Evolutionary conservation across 2,329 filamentous ascomycete species (phyloP).

Genomic region (Bipolaris sorokiniana): DNA sequence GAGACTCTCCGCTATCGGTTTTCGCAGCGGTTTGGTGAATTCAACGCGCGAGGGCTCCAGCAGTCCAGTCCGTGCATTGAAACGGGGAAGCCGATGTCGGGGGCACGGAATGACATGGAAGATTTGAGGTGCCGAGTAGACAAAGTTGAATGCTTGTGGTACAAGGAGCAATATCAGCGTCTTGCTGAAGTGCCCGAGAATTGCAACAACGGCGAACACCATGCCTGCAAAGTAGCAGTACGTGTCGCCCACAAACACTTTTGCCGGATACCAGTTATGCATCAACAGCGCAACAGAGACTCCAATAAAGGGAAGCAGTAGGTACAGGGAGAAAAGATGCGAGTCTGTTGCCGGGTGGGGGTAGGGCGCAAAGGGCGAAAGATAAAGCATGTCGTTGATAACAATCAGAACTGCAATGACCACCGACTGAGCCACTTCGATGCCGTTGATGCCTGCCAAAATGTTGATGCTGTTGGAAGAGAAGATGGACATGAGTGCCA

Average conservation of each 20-base stretch:
- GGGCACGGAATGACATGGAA: slow-evolving; percentile 91
- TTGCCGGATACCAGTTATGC: slow-evolving; percentile 96
- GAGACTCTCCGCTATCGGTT: slow-evolving; percentile 67
- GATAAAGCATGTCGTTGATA: slow-evolving; percentile 87
- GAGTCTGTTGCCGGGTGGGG: slow-evolving; percentile 94
- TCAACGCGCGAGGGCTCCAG: slow-evolving; percentile 85
- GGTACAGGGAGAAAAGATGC: slow-evolving; percentile 93
- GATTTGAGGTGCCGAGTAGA: slow-evolving; percentile 90
- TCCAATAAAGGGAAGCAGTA: slow-evolving; percentile 91
- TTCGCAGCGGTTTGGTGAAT: slow-evolving; percentile 72
- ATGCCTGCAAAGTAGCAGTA: slow-evolving; percentile 99
- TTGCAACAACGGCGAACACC: slow-evolving; percentile 97
- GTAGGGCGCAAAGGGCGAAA: slow-evolving; percentile 72
- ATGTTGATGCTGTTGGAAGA: slow-evolving; percentile 99
- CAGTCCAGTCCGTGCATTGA: slow-evolving; percentile 83
- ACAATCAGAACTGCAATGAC: slow-evolving; percentile 84
- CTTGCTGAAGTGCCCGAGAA: slow-evolving; percentile 97
- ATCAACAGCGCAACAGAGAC: slow-evolving; percentile 84
- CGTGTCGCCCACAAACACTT: slow-evolving; percentile 96
- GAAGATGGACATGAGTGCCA: slow-evolving; percentile 96
- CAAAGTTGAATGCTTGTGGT: slow-evolving; percentile 95
- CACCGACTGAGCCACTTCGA: slow-evolving; percentile 93
- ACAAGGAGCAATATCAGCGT: slow-evolving; percentile 89
- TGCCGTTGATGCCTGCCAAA: slow-evolving; percentile 97
- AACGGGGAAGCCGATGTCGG: slow-evolving; percentile 85